phyloP scores from a whole-genome alignment of 495 filamentous ascomycete genomes.

The Aspergillus bridgeri region DNA sequence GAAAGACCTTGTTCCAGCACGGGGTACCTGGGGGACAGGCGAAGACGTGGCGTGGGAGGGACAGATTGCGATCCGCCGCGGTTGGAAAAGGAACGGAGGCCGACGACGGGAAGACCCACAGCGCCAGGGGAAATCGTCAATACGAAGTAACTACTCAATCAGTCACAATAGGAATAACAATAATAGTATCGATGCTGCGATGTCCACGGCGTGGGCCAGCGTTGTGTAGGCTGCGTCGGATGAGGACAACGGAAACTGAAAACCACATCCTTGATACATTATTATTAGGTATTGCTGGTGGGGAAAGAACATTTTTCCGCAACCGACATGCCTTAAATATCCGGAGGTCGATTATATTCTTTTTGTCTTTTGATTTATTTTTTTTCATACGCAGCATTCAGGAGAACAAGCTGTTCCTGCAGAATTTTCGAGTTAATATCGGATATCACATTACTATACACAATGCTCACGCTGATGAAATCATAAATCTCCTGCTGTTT shows the following conservation, averaged over 20 bases:
- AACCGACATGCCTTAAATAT: neutral
- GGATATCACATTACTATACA: no score
- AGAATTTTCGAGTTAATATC: no score
- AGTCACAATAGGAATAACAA: neutral
- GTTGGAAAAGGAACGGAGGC: slow-evolving; percentile 10
- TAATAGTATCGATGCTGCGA: neutral
- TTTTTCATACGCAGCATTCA: no score
- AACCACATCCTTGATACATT: no score
- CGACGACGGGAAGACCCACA: slow-evolving; percentile 11
- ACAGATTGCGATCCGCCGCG: slow-evolving; percentile 21
- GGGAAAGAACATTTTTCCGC: neutral
- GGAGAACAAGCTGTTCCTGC: no score
- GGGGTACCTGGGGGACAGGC: slow-evolving; percentile 4
- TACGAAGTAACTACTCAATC: neutral
- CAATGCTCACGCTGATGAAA: no score
- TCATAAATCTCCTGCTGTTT: no score
- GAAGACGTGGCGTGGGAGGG: slow-evolving; percentile 25
- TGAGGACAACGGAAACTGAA: neutral
- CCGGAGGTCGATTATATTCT: no score
- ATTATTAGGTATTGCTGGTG: no score
- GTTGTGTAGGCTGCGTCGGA: neutral
- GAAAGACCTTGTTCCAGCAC: neutral
- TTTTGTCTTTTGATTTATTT: no score
- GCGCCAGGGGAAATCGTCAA: slow-evolving; percentile 2
- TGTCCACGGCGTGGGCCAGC: no score